Base-by-base conservation (phyloP, 805 yeast genomes). In the Torulaspora quercuum region DNA sequence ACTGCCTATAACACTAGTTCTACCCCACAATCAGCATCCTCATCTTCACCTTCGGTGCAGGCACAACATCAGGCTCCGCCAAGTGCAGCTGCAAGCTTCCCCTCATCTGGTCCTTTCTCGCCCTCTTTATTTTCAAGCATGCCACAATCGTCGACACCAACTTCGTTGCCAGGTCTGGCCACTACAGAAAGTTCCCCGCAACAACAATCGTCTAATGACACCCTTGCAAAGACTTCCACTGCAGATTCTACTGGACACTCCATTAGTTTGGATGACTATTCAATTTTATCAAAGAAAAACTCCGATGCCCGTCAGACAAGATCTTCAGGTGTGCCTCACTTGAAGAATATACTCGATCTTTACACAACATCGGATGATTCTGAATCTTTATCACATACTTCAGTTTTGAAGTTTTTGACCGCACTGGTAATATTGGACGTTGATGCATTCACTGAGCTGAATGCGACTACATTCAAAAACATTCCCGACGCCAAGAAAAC, bases 301-400 rank as follows among this genome's bases (percentile, higher is more conserved):
- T 14, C 29, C 11, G 40, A 37, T 11, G 33, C 23, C n/a, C 38
- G 36, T 21, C 35, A 23, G n/a, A 16, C 16, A 7, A 18, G 19
- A 13, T 18, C 35, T 2, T 14, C 41, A 8, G 41, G 30, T 12
- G 36, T 37, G 10, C 43, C 48, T 7, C 48, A 42, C 22, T 11
- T 49, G 21, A 37, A 41, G 24, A 54, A 51, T 29, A 43, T 51
- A n/a, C 32, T 55, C 9, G 57, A 53, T 4, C 35, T 55, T 7
- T 55, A 49, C 31, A 46, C 51, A 3, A 43, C 45, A 15, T 46
- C 52, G 23, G 56, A 52, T 24, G 57, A 49, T 7, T 28, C 45
- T 8, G 64, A 59, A 33, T 50, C 55, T 2, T 28, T 53, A 25
- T 49, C 59, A 1, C 56, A 55, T 31, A 47, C 57, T 3, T 42